A percentile compares a stretch with the other conserved stretches of the same genome.
These are phyloP conservation scores for Aspergillus sp. DNA, from an alignment of 2,329 filamentous ascomycete genomes.

Conservation along the genomic window DNA sequence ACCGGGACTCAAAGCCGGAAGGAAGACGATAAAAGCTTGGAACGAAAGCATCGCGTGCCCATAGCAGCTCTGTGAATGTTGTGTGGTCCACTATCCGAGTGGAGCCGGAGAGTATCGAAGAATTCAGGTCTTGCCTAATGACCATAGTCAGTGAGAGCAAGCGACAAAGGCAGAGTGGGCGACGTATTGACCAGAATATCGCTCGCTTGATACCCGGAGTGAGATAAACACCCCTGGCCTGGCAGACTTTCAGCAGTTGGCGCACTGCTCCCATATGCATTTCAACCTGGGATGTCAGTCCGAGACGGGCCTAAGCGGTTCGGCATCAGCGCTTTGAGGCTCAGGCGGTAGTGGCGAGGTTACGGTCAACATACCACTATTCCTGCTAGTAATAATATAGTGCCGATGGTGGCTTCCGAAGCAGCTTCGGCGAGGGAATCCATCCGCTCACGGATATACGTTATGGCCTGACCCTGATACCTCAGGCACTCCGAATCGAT, in stretches of 20 bases:
- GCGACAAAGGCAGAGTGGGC: background rate
- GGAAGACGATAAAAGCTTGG: conserved; percentile 2
- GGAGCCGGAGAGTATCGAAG: background rate
- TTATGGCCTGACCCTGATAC: conserved; percentile 10
- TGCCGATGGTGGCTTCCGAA: conserved; percentile 8
- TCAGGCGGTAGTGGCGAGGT: background rate
- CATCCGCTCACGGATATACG: conserved; percentile 13
- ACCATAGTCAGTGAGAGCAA: background rate
- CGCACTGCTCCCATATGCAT: conserved; percentile 13
- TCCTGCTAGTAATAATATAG: conserved; percentile 8
- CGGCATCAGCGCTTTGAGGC: background rate
- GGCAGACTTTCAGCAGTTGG: conserved; percentile 6
- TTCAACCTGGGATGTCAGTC: conserved; percentile 2
- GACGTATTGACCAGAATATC: conserved; percentile 3
- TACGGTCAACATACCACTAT: background rate
- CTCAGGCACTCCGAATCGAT: conserved; percentile 6
- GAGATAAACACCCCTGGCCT: background rate
- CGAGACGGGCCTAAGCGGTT: conserved; percentile 2
- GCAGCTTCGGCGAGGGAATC: background rate
- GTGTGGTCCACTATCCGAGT: background rate
- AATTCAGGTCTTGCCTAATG: conserved; percentile 12
- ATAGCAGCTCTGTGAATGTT: conserved; percentile 1
- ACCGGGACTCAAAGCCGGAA: background rate
- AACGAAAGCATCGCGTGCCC: conserved; percentile 2
- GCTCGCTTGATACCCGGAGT: conserved; percentile 10